Conservation (phyloP, 2,329 filamentous ascomycete species). For the Neopestalotiopsis rosae region DNA sequence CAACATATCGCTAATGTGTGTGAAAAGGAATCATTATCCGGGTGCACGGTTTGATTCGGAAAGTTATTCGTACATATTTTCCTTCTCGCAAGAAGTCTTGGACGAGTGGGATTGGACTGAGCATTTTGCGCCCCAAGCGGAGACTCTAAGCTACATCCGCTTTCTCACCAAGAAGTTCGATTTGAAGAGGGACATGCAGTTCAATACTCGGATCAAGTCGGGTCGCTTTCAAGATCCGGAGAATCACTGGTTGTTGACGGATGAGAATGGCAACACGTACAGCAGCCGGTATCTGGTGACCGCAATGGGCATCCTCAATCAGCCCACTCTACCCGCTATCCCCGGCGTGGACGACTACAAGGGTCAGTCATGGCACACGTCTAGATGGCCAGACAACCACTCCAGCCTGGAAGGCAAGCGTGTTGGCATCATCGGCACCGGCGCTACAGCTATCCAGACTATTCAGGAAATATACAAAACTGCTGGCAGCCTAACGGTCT, state of each 20-base stretch:
- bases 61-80: conserved; percentile 51
- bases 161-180: conserved; percentile 42
- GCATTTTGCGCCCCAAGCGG: conserved; percentile 38
- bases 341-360: conserved; percentile 35
- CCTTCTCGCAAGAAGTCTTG: conserved; percentile 45
- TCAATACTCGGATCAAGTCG: conserved; percentile 32
- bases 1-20: neutral
- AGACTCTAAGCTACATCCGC: conserved; percentile 45
- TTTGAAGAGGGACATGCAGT: conserved; percentile 37
- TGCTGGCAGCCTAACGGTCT: conserved; percentile 28
- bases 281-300: conserved; percentile 33
- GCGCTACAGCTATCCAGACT: conserved; percentile 37
- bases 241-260: conserved; percentile 35
- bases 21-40: conserved; percentile 20
- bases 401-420: conserved; percentile 30
- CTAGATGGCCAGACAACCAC: conserved; percentile 30
- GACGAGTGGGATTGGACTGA: conserved; percentile 48
- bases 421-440: conserved; percentile 36
- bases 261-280: conserved; percentile 29
- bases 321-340: conserved; percentile 40
- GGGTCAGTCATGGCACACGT: conserved; percentile 33
- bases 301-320: conserved; percentile 35
- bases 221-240: neutral
- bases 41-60: conserved; percentile 46
- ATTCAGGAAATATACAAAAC: conserved; percentile 33